phyloP scores from a whole-genome alignment of 106 monocot genomes.

The Acanthochlamys bracteata region DNA sequence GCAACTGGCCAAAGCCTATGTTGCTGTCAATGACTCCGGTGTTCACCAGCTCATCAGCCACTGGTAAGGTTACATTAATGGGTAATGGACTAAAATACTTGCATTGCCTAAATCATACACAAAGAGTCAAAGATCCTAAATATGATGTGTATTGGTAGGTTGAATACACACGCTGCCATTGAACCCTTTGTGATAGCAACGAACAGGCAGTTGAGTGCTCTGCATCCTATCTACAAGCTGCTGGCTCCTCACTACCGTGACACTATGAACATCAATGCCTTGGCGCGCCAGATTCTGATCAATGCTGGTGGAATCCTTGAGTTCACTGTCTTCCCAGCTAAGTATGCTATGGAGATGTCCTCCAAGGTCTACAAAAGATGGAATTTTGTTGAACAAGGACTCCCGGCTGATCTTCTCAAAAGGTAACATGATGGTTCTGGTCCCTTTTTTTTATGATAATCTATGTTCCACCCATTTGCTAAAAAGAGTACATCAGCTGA shows the following conservation, averaged over 20 bases:
- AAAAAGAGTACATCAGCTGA: too few species aligned
- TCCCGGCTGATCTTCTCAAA: constrained; percentile 43
- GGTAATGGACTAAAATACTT: too few species aligned
- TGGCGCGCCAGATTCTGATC: constrained; percentile 43
- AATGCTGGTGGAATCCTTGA: constrained; percentile 38
- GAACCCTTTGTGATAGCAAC: constrained; percentile 53
- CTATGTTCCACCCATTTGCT: too few species aligned
- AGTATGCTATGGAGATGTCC: constrained; percentile 40
- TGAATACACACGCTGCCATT: constrained; percentile 52
- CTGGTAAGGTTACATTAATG: too few species aligned
- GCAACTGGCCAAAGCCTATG: constrained; percentile 57
- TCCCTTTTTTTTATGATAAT: too few species aligned
- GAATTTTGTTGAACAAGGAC: constrained; percentile 37
- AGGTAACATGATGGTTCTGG: constrained; percentile 14
- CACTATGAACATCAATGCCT: constrained; percentile 62
- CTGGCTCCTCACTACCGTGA: constrained; percentile 47
- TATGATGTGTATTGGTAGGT: constrained; percentile 15
- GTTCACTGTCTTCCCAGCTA: constrained; percentile 33
- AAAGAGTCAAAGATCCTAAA: too few species aligned
- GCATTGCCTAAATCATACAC: too few species aligned
- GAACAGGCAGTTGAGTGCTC: constrained; percentile 43
- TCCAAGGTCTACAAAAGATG: constrained; percentile 41
- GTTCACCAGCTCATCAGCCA: constrained; percentile 58
- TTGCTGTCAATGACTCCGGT: constrained; percentile 33
- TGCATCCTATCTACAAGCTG: constrained; percentile 51